phyloP scores from a whole-genome alignment of 1,139 yeast species.

The Tardiomyces depauwii region DNA sequence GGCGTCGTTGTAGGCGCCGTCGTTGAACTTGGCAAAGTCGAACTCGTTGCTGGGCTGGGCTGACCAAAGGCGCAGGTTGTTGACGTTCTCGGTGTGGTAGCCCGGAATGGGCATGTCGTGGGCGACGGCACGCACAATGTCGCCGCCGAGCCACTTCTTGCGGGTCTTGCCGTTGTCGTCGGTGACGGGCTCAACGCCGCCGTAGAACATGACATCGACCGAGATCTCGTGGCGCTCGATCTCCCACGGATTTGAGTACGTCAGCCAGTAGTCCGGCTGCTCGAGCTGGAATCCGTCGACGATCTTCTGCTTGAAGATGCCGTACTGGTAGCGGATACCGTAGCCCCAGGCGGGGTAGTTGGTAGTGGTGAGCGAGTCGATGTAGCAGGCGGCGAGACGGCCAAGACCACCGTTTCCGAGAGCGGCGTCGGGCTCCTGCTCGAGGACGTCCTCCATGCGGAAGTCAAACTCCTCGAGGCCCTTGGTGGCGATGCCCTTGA shows the following conservation, averaged over 20 bases:
- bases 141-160: slow-evolving; percentile 79
- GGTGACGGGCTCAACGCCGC: slow-evolving; percentile 55
- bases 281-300: slow-evolving; percentile 91
- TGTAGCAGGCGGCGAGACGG: slow-evolving; percentile 87
- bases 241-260: slow-evolving; percentile 87
- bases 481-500: slow-evolving; percentile 39
- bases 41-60: slow-evolving; percentile 86
- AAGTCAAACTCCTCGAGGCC: slow-evolving; percentile 75
- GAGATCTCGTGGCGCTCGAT: slow-evolving; percentile 78
- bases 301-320: slow-evolving; percentile 85
- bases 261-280: slow-evolving; percentile 89
- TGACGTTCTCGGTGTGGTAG: slow-evolving; percentile 70
- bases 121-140: slow-evolving; percentile 83
- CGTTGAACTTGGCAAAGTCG: slow-evolving; percentile 83
- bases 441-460: slow-evolving; percentile 73
- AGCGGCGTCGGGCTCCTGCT: slow-evolving; percentile 89
- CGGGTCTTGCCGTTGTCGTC: slow-evolving; percentile 42
- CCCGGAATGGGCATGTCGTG: slow-evolving; percentile 94
- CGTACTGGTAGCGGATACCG: slow-evolving; percentile 87
- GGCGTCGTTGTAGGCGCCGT: slow-evolving; percentile 83
- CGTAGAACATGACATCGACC: slow-evolving; percentile 89
- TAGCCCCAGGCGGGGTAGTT: slow-evolving; percentile 96
- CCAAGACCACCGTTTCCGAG: slow-evolving; percentile 95
- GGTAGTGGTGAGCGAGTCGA: slow-evolving; percentile 78
- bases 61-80: slow-evolving; percentile 84